Conservation (phyloP, 352 stramenopile species). For the Aphanomyces stellatus region DNA sequence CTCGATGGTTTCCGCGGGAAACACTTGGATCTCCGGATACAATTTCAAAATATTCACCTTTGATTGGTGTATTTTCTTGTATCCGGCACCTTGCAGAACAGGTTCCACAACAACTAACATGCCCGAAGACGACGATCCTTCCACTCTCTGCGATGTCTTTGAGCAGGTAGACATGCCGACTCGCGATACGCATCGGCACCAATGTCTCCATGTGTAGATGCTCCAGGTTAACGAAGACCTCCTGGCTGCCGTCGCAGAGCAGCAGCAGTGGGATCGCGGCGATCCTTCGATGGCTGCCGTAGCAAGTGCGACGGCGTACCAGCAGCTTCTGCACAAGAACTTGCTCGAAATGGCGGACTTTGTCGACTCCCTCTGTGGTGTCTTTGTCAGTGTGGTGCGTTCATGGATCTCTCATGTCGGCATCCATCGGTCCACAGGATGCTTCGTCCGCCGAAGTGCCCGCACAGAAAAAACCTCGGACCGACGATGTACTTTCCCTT, state of each 20-base stretch:
- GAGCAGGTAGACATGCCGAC: slow-evolving; percentile 30
- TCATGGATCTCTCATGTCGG: background rate
- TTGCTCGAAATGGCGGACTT: slow-evolving; percentile 78
- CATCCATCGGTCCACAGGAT: background rate
- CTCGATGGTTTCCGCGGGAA: too few relatives aligned
- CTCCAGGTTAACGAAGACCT: slow-evolving; percentile 68
- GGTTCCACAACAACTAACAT: too few relatives aligned
- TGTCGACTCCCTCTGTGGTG: slow-evolving; percentile 63
- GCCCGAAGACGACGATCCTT: slow-evolving; percentile 32
- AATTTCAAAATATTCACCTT: background rate
- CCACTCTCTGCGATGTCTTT: slow-evolving; percentile 60
- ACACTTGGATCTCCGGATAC: too few relatives aligned
- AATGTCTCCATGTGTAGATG: too few relatives aligned
- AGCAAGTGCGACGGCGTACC: slow-evolving; percentile 47
- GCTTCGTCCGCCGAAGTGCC: background rate
- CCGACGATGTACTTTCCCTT: slow-evolving; percentile 18
- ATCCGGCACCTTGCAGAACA: background rate
- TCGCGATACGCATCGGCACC: background rate
- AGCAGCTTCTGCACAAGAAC: slow-evolving; percentile 61
- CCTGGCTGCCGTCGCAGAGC: slow-evolving; percentile 44
- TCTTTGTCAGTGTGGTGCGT: slow-evolving; percentile 40
- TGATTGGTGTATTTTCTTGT: slow-evolving; percentile 5
- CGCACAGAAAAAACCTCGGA: background rate
- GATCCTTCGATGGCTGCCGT: slow-evolving; percentile 38
- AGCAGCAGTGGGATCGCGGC: slow-evolving; percentile 38